phyloP scores from a whole-genome alignment of 345 rosid genomes.

The Psidium friedrichsthalianum region DNA sequence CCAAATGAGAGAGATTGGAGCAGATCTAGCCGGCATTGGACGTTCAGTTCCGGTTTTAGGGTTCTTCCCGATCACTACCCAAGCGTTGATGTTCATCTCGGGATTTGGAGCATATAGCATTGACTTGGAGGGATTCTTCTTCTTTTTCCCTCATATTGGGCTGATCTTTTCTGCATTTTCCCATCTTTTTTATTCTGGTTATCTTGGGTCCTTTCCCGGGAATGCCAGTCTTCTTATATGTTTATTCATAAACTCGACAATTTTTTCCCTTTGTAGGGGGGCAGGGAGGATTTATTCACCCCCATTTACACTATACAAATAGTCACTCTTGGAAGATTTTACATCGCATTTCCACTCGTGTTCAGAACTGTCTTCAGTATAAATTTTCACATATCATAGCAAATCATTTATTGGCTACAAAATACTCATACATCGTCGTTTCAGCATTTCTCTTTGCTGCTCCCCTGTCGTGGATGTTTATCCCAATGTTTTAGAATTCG shows the following conservation, averaged over 20 bases:
- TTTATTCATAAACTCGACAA: not conserved
- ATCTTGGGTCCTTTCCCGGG: not conserved
- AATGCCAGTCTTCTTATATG: not conserved
- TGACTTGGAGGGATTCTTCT: not conserved
- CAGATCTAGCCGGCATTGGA: not conserved
- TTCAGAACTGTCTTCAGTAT: not conserved
- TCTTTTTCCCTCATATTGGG: not conserved
- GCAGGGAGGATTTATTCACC: not conserved
- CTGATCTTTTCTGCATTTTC: not conserved
- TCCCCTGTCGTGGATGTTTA: not conserved
- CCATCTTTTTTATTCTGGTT: not conserved
- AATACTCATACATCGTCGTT: not conserved
- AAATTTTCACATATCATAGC: not conserved
- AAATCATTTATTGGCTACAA: not conserved
- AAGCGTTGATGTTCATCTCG: constrained; percentile 22
- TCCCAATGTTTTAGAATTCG: not conserved
- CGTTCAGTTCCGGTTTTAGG: constrained; percentile 7
- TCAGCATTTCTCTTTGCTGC: not conserved
- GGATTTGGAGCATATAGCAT: not conserved
- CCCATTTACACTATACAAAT: not conserved
- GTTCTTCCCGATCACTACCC: constrained; percentile 42
- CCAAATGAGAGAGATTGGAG: not conserved
- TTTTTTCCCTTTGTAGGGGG: not conserved
- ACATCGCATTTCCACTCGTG: not conserved
- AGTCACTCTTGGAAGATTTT: not conserved